Evolutionary conservation across 768 basidiomycete species (phyloP).

Genomic region (Lactifluus pinguis): DNA sequence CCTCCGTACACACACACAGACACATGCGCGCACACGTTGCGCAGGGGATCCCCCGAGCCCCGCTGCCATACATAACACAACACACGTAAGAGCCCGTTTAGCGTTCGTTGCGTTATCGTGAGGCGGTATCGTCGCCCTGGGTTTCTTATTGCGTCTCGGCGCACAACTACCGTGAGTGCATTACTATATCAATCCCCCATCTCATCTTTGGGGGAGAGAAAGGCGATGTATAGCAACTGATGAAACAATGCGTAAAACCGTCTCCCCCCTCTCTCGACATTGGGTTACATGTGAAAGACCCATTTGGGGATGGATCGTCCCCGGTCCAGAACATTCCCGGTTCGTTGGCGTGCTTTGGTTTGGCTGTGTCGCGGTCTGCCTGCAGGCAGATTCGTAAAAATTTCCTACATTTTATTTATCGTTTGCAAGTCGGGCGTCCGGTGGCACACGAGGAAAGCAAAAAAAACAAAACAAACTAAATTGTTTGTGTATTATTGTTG

Average conservation of each 20-base stretch:
- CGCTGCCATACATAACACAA: background rate
- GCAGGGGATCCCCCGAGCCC: background rate
- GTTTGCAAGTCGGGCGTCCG: background rate
- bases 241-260: background rate
- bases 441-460: background rate
- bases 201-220: background rate
- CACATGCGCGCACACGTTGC: background rate
- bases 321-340: background rate
- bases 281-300: background rate
- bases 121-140: background rate
- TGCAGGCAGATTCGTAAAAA: background rate
- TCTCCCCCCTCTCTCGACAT: background rate
- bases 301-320: background rate
- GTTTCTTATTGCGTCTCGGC: background rate
- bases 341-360: background rate
- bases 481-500: background rate
- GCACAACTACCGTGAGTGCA: background rate
- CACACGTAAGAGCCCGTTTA: constrained; percentile 3
- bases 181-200: background rate
- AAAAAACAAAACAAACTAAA: background rate
- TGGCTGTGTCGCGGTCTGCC: background rate
- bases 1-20: background rate
- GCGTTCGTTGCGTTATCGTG: background rate
- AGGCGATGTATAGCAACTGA: background rate
- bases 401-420: background rate